phyloP scores from a whole-genome alignment of 2,329 filamentous ascomycete genomes.

The Trichoderma atrobrunneum region DNA sequence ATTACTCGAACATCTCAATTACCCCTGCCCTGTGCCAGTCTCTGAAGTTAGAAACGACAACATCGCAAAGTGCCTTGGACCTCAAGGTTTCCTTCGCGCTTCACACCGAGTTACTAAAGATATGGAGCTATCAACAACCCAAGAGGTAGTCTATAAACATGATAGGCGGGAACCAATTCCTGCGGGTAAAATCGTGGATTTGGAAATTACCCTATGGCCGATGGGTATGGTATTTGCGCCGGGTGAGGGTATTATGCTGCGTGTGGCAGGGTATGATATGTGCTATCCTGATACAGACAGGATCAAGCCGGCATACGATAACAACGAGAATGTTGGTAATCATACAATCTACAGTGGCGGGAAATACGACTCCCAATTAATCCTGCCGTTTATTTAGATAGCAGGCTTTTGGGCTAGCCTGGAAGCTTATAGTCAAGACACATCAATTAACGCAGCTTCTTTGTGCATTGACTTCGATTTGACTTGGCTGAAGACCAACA shows the following conservation, averaged over 20 bases:
- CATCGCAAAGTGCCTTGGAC: background rate
- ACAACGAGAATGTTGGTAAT: background rate
- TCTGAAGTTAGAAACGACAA: background rate
- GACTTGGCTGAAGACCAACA: no score
- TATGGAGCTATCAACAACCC: background rate
- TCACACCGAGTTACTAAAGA: background rate
- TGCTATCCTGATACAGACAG: background rate
- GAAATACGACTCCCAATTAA: background rate
- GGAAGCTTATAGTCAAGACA: background rate
- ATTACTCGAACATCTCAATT: background rate
- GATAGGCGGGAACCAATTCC: background rate
- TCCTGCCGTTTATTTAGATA: background rate
- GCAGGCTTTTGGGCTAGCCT: background rate
- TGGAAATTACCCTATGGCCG: background rate
- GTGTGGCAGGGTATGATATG: background rate
- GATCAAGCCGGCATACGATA: background rate
- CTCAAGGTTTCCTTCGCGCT: background rate
- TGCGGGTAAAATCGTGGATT: background rate
- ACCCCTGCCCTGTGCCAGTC: background rate
- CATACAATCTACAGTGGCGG: background rate
- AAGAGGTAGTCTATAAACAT: background rate
- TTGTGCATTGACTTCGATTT: background rate
- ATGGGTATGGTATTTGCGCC: background rate
- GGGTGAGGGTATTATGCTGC: background rate
- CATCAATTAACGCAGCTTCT: background rate